Percentiles rank a stretch among this genome's conserved stretches.
Conservation (phyloP, 1,284 basidiomycete genomes). For the Calocybe gambosa region DNA sequence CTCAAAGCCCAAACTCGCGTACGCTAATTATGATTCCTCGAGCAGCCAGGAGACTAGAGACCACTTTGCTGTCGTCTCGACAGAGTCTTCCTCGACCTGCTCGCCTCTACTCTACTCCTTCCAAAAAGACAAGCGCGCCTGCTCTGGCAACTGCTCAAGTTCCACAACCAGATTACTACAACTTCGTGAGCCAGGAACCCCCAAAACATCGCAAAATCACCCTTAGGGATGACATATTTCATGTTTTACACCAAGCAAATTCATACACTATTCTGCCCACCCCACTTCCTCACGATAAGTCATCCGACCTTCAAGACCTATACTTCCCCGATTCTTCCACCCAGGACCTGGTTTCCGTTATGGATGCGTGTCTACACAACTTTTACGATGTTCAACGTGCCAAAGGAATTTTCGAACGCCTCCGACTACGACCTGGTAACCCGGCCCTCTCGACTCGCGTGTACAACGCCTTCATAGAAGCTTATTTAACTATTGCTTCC, state of each 20-base stretch:
- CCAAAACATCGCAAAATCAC: conserved; percentile 13
- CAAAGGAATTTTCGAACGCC: conserved; percentile 55
- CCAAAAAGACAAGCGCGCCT: conserved; percentile 47
- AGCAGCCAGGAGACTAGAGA: conserved; percentile 43
- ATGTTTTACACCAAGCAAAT: conserved; percentile 41
- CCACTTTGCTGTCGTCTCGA: conserved; percentile 59
- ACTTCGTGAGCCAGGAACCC: conserved; percentile 28
- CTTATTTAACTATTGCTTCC: conserved; percentile 56
- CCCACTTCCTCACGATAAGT: conserved; percentile 43
- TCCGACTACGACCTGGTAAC: conserved; percentile 43
- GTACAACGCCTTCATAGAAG: conserved; percentile 51
- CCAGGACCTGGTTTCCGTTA: conserved; percentile 65
- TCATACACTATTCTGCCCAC: conserved; percentile 58
- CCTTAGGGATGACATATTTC: conserved; percentile 19
- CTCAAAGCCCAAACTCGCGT: background rate
- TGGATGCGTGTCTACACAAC: conserved; percentile 74
- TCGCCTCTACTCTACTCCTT: conserved; percentile 57
- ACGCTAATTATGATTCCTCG: conserved; percentile 39
- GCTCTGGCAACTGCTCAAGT: conserved; percentile 39
- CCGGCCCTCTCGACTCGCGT: conserved; percentile 43
- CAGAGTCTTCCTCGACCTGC: conserved; percentile 63
- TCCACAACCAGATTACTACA: conserved; percentile 31
- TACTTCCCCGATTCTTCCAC: conserved; percentile 62
- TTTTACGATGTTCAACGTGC: conserved; percentile 69
- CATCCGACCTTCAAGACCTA: conserved; percentile 37